Conservation (phyloP, 1,284 basidiomycete species). For the Coniferiporia weirii region DNA sequence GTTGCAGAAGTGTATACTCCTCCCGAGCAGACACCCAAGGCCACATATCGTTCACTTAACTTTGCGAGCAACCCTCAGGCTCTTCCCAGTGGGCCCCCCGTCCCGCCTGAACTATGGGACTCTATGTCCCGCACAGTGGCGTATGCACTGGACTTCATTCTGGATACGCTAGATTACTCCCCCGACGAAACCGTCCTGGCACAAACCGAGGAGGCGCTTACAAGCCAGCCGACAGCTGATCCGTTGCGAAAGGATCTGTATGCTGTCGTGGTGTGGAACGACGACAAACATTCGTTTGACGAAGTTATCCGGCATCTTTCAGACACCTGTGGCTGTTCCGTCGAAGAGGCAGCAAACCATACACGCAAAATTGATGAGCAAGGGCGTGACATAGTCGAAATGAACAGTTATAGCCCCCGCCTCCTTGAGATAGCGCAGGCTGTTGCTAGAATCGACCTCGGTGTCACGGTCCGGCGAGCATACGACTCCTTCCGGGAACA, state of each 20-base stretch:
- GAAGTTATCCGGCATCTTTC: conserved; percentile 82
- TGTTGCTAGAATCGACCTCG: conserved; percentile 86
- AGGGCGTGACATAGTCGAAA: conserved; percentile 84
- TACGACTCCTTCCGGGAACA: conserved; percentile 91
- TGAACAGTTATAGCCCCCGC: conserved; percentile 60
- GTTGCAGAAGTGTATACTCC: conserved; percentile 24
- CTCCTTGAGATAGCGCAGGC: conserved; percentile 78
- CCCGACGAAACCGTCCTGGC: conserved; percentile 77
- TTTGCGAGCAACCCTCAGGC: conserved; percentile 22
- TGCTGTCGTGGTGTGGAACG: conserved; percentile 90
- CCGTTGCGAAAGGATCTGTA: conserved; percentile 77
- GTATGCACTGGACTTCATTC: conserved; percentile 78
- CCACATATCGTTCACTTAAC: conserved; percentile 32
- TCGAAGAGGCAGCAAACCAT: conserved; percentile 60
- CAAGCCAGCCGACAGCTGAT: conserved; percentile 67
- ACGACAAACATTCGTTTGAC: conserved; percentile 94
- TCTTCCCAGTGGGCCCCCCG: conserved; percentile 46
- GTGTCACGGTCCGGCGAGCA: conserved; percentile 84
- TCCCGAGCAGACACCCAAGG: conserved; percentile 27
- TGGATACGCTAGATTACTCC: conserved; percentile 82
- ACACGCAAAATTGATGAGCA: conserved; percentile 73
- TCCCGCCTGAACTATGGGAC: conserved; percentile 64
- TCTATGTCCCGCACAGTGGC: conserved; percentile 70
- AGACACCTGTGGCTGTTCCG: conserved; percentile 57
- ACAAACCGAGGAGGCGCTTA: conserved; percentile 60